A percentile compares a stretch with the other conserved stretches of the same genome.
These are phyloP conservation scores for Yamadazyma dushanensis DNA, from an alignment of 1,139 yeast genomes.

Conservation along the genomic window DNA sequence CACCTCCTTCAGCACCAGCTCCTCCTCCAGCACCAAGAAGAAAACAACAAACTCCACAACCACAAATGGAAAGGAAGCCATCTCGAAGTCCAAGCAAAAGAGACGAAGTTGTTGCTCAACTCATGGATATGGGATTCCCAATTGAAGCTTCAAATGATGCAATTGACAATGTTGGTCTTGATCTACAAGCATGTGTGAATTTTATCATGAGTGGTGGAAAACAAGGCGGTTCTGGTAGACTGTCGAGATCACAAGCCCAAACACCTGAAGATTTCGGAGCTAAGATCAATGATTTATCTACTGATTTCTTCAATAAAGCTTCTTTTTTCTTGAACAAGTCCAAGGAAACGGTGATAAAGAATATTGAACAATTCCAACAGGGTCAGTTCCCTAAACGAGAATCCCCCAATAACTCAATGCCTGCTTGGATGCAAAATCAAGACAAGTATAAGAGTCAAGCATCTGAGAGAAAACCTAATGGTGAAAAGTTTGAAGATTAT, in stretches of 20 bases:
- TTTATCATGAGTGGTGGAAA: conserved; percentile 52
- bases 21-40: neutral
- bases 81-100: conserved; percentile 6
- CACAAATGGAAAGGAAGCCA: neutral
- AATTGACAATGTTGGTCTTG: conserved; percentile 53
- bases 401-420: conserved; percentile 44
- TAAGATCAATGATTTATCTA: conserved; percentile 60
- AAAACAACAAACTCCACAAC: neutral
- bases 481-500: conserved; percentile 37
- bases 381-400: conserved; percentile 16
- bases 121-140: conserved; percentile 79
- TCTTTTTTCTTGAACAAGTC: conserved; percentile 62
- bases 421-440: conserved; percentile 79
- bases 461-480: conserved; percentile 34
- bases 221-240: conserved; percentile 18
- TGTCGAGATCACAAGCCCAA: conserved; percentile 5
- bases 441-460: conserved; percentile 47
- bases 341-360: conserved; percentile 60
- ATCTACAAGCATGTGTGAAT: conserved; percentile 67
- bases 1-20: neutral
- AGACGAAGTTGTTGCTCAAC: conserved; percentile 65
- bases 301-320: conserved; percentile 64
- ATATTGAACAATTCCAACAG: conserved; percentile 59
- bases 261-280: conserved; percentile 19
- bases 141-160: conserved; percentile 64